These are phyloP conservation scores for Dryas octopetala DNA, from an alignment of 306 rosid species.

Conservation along the genomic window DNA sequence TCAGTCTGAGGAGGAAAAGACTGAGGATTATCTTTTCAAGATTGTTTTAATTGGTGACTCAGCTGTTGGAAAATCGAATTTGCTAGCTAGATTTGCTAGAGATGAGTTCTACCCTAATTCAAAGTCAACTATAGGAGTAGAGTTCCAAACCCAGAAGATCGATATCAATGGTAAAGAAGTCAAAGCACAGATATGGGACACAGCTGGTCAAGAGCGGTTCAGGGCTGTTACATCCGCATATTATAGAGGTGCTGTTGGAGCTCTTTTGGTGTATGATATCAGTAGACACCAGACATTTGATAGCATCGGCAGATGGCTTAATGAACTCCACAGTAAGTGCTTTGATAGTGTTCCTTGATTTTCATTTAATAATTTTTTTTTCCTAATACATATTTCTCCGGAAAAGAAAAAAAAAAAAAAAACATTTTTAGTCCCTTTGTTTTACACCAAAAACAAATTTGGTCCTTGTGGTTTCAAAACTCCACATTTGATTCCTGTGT, in stretches of 20 bases:
- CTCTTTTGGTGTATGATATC: conserved; percentile 81
- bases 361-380: conserved; percentile 3
- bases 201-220: conserved; percentile 92
- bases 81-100: conserved; percentile 90
- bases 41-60: conserved; percentile 89
- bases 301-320: conserved; percentile 85
- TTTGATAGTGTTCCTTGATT: conserved; percentile 3
- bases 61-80: conserved; percentile 88
- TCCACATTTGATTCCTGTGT: too few relatives aligned
- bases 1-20: conserved; percentile 65
- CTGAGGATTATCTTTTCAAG: conserved; percentile 94
- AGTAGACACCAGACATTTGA: conserved; percentile 86
- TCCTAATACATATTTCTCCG: background rate
- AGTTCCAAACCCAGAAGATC: conserved; percentile 86
- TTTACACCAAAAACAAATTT: too few relatives aligned
- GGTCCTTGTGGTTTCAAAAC: too few relatives aligned
- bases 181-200: conserved; percentile 94
- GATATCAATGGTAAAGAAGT: conserved; percentile 80
- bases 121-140: conserved; percentile 92
- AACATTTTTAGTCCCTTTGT: too few relatives aligned
- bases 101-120: conserved; percentile 91
- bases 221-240: conserved; percentile 94
- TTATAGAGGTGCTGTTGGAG: conserved; percentile 91
- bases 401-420: too few relatives aligned
- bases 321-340: conserved; percentile 81